Base-by-base conservation (phyloP, 1,284 basidiomycete genomes). In the Malassezia japonica region DNA sequence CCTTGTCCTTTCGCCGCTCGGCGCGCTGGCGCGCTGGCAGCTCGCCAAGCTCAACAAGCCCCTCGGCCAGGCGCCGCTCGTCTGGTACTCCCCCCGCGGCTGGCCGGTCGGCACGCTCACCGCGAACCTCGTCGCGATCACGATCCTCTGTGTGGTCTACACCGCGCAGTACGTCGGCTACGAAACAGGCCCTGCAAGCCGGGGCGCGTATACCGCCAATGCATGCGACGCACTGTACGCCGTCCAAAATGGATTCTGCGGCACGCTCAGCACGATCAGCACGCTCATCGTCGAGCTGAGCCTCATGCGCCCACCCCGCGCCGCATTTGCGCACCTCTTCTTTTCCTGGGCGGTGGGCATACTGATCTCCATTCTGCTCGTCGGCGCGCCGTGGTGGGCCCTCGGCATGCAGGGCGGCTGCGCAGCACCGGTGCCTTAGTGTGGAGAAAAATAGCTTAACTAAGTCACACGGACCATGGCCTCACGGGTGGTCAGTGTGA, bases 211-310 rank as follows among this genome's bases (percentile, higher is more conserved):
- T 29, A 56, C 46, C 3, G 16, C 15, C 15, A 50, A 59, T n/a
- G 57, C 51, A 1, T 71, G 69, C 34, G 32, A 61, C 18, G 67
- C 60, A 0, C 50, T 69, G 15, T 55, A 62, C 10, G 69, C 64
- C 1, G 75, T 98, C 24, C 78, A 79, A 28, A 86, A 95, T 66
- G 94, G 94, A 2, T 95, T 90, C 68, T 96, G 91, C 69, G 94
- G 91, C 7, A 90, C 88, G 74, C 77, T 98, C 59, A 91, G 85
- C 4, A 99, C 94, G 0, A 80, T 99, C 56, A 90, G 86, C 74
- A 98, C 91, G 10, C 92, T 96, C 70, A 84, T 82, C 2, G 83
- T 83, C 3, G 94, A 99, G 72, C 74, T 87, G 28, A 74, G 78
- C 6, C 79, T 80, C 3, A 74, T 94, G 46, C 76, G 75, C 35